Conservation (phyloP, 2,329 filamentous ascomycete species). For the Helicocarpus griseus region DNA sequence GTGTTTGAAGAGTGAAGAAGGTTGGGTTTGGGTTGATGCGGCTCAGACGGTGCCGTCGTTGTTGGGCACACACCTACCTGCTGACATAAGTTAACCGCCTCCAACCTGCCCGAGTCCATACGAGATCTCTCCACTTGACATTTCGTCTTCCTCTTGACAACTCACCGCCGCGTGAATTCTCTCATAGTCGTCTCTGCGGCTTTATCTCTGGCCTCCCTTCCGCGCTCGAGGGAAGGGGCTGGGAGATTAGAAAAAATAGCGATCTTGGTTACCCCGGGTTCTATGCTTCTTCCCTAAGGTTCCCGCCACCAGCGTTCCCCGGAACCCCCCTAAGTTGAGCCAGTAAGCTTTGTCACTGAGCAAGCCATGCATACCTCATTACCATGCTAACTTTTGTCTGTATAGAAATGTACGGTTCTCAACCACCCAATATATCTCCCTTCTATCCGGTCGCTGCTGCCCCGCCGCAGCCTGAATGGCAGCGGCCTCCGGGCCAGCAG, state of each 20-base stretch:
- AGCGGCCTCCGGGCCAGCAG: conserved; percentile 16
- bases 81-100: neutral
- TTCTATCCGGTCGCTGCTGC: conserved; percentile 14
- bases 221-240: neutral
- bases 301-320: neutral
- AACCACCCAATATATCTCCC: conserved; percentile 15
- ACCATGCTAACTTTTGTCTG: neutral
- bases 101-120: neutral
- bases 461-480: conserved; percentile 32
- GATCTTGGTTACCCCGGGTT: neutral
- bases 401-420: conserved; percentile 26
- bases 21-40: neutral
- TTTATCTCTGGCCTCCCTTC: neutral
- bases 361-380: too few relatives aligned
- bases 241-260: neutral
- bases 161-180: neutral
- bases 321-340: neutral
- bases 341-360: neutral
- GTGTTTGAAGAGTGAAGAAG: neutral
- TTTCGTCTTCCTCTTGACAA: neutral
- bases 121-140: neutral
- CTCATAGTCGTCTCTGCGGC: neutral
- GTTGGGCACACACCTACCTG: too few relatives aligned
- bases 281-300: neutral
- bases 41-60: neutral